Evolutionary conservation across 768 basidiomycete species (phyloP), one percentile per base, ranked within the genome.

Genomic region (Podaxis sp.): DNA sequence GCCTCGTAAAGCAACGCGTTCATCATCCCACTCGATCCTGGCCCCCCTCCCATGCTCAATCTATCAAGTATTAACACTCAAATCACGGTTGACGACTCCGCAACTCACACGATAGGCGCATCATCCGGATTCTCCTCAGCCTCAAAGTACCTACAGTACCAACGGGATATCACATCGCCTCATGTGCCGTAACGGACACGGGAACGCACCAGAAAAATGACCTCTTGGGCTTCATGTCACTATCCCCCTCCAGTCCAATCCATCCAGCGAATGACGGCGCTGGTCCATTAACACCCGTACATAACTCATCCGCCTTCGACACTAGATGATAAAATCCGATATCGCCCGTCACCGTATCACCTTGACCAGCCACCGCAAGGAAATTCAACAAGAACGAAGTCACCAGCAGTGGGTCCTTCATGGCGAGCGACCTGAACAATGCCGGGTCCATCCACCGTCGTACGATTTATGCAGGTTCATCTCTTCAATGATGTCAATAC

Each of bases 41-140:
- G 75, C 4, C 75, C 73, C n/a, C 75, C 76, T 0, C 76, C 74
- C 24, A 74, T 70, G 1, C 72, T 73, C 50, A 77, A 64, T n/a
- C 73, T 75, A 47, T 4, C 33, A 9, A 12, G 17, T 40, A 22
- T 17, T 43, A 33, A 64, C 15, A 11, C 52, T 11, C 17, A n/a
- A 27, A 29, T 17, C 12, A n/a, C n/a, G 13, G 12, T 6, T 13
- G 24, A 24, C 52, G 4, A 15, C 36, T 19, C 19, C 7, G 50
- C 55, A 1, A 11, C 67, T n/a, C 29, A 76, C 74, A 77, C 71
- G 38, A 75, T 52, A 0, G 74, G 74, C 1, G 74, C 75, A 33
- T 66, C 67, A 15, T 69, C 59, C 4, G 70, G 57, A 25, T 68
- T 57, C 22, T 70, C 53, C 49, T 76, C 71, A 0, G 74, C 74